A percentile compares a stretch with the other conserved stretches of the same genome.
Evolutionary conservation across 495 filamentous ascomycete genomes (phyloP).

Genomic region (Thermochaetoides thermophila): DNA sequence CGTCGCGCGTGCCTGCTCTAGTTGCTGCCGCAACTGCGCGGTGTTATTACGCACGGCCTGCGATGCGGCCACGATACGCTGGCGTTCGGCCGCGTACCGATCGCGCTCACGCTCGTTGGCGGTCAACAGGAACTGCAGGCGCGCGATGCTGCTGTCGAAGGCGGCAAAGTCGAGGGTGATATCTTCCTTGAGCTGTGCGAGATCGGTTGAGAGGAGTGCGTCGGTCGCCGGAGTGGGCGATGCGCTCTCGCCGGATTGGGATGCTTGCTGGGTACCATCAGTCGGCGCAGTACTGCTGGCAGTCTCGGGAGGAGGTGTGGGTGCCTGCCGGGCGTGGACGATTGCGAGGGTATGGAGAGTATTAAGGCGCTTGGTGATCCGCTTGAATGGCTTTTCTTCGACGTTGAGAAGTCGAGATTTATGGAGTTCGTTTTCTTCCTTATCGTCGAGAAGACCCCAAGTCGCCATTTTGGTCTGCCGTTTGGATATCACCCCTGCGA

Average conservation of each 20-base stretch:
- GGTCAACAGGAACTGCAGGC: slow-evolving; percentile 71
- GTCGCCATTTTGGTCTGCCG: slow-evolving; percentile 17
- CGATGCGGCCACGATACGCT: slow-evolving; percentile 58
- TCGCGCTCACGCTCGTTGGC: slow-evolving; percentile 77
- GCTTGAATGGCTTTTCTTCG: slow-evolving; percentile 86
- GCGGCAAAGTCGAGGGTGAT: slow-evolving; percentile 78
- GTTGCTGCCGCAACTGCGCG: slow-evolving; percentile 47
- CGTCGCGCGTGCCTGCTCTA: slow-evolving; percentile 61
- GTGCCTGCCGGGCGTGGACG: slow-evolving; percentile 39
- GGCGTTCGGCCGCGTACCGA: slow-evolving; percentile 68
- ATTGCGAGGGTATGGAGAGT: slow-evolving; percentile 45
- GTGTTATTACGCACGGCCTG: slow-evolving; percentile 67
- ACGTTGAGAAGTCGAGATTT: slow-evolving; percentile 79
- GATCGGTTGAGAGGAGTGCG: slow-evolving; percentile 23
- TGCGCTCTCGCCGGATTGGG: slow-evolving; percentile 4
- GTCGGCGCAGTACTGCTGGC: slow-evolving; percentile 18
- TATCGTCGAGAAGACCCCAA: slow-evolving; percentile 31
- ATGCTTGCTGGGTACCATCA: slow-evolving; percentile 16
- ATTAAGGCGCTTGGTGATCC: slow-evolving; percentile 66
- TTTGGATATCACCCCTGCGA: too few relatives aligned
- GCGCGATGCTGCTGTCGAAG: slow-evolving; percentile 74
- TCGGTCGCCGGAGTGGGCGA: too few relatives aligned
- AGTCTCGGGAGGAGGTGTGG: slow-evolving; percentile 58
- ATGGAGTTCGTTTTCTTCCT: slow-evolving; percentile 69
- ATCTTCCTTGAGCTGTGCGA: slow-evolving; percentile 57